These are phyloP conservation scores for Lactarius indigo DNA, from an alignment of 768 basidiomycete species.

Conservation along the genomic window DNA sequence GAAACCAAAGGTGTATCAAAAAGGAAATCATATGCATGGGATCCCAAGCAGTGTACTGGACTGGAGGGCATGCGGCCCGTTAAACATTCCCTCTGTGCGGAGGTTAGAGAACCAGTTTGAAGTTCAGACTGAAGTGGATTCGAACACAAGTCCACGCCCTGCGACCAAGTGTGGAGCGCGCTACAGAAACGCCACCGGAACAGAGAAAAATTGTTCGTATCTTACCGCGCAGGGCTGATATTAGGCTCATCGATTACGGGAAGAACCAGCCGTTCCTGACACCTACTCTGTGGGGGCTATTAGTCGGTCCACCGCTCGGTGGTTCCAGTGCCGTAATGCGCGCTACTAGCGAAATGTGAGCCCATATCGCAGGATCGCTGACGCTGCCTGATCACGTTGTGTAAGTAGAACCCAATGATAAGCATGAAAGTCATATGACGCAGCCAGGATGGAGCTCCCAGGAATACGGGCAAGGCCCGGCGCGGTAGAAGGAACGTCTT, in stretches of 20 bases:
- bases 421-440: neutral
- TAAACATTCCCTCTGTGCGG: neutral
- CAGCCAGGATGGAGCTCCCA: slow-evolving; percentile 7
- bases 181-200: slow-evolving; percentile 5
- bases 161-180: neutral
- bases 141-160: neutral
- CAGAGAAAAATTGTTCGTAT: neutral
- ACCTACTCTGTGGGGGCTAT: neutral
- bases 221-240: neutral
- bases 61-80: neutral
- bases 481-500: neutral
- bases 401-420: neutral
- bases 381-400: neutral
- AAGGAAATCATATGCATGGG: neutral
- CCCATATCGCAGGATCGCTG: neutral
- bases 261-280: slow-evolving; percentile 1
- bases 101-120: slow-evolving; percentile 14
- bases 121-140: neutral
- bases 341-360: neutral
- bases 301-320: slow-evolving; percentile 1
- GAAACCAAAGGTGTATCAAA: neutral
- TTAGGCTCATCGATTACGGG: slow-evolving; percentile 16
- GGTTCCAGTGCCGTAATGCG: slow-evolving; percentile 6
- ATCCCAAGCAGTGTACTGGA: neutral
- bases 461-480: neutral